These are phyloP conservation scores for Plasmodium gallinaceum DNA, from an alignment of 169 alveolate genomes.

Conservation along the genomic window DNA sequence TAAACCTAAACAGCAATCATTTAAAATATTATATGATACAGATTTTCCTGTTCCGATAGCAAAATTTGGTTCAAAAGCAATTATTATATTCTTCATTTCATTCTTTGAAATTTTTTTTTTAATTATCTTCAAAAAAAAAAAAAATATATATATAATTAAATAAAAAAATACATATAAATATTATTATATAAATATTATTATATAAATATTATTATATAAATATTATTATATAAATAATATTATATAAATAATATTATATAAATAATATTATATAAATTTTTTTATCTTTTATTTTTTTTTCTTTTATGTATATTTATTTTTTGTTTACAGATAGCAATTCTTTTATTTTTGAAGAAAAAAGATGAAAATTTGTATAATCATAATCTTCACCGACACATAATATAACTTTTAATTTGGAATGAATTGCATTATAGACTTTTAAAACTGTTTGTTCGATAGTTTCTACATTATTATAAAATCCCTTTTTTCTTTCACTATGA, in stretches of 20 bases:
- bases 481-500: conserved; percentile 64
- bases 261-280: no score
- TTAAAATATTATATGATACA: conserved; percentile 15
- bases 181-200: neutral
- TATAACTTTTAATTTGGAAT: conserved; percentile 53
- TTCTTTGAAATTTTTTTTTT: conserved; percentile 42
- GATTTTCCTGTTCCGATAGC: conserved; percentile 61
- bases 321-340: conserved; percentile 45
- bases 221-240: no score
- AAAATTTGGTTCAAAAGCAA: conserved; percentile 67
- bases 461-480: conserved; percentile 43
- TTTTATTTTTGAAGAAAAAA: neutral
- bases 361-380: neutral
- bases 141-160: neutral
- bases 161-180: neutral
- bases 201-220: conserved; percentile 4
- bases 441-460: conserved; percentile 40
- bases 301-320: neutral
- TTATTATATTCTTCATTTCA: conserved; percentile 47
- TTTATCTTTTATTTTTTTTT: no score
- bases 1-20: conserved; percentile 38
- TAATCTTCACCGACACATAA: conserved; percentile 68
- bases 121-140: conserved; percentile 21
- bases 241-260: no score
- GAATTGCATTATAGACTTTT: conserved; percentile 50